Conservation (phyloP, 345 rosid species). For the Moringa oleifera region DNA sequence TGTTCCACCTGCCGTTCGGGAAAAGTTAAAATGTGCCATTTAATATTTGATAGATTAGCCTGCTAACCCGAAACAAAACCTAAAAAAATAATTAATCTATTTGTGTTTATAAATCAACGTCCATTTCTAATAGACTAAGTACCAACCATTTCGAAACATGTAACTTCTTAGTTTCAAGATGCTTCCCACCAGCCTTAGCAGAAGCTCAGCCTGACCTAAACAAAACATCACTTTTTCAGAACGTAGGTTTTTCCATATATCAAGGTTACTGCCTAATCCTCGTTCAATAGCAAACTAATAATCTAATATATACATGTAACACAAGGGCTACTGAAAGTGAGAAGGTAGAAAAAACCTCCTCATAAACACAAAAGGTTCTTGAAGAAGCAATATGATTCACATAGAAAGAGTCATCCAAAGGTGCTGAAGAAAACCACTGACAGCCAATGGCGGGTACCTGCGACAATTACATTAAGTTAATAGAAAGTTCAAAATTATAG, state of each 20-base stretch:
- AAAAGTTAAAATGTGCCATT: background rate
- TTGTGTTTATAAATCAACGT: background rate
- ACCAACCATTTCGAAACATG: background rate
- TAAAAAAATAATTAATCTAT: background rate
- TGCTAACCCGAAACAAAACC: too few species aligned
- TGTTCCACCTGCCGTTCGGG: background rate
- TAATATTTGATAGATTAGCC: too few species aligned
- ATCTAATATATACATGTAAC: background rate
- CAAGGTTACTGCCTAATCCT: background rate
- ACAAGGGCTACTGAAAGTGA: background rate
- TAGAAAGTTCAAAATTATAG: background rate
- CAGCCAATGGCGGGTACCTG: slow-evolving; percentile 70
- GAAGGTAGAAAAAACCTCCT: slow-evolving; percentile 52
- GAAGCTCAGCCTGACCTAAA: background rate
- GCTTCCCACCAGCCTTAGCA: background rate
- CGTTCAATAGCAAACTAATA: background rate
- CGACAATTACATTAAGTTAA: background rate
- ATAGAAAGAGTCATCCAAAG: slow-evolving; percentile 38
- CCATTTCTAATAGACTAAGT: background rate
- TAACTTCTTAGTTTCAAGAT: background rate
- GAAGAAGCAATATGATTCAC: slow-evolving; percentile 54
- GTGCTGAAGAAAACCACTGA: slow-evolving; percentile 73
- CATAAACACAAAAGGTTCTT: slow-evolving; percentile 76
- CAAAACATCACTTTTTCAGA: background rate
- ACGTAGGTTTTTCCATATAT: too few species aligned